Percentiles rank a stretch among this genome's conserved stretches.
These are phyloP conservation scores for Colletotrichum cereale DNA, from an alignment of 2,329 filamentous ascomycete genomes.

Conservation along the genomic window DNA sequence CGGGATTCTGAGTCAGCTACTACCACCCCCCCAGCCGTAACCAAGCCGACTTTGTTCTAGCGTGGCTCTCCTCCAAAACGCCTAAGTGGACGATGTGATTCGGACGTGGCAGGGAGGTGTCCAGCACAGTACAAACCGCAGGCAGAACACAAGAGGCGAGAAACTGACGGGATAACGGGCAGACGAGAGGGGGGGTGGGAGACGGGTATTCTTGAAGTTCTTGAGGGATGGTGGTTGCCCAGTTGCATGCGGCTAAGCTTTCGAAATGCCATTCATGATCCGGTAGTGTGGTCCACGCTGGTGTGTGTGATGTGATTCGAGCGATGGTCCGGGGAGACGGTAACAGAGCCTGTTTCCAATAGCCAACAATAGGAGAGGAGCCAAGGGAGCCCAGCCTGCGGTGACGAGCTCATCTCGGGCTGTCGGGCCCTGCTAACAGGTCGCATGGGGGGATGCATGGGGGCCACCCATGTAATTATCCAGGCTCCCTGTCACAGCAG, in stretches of 20 bases:
- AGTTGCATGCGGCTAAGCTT: constrained; percentile 24
- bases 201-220: neutral
- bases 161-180: neutral
- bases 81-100: neutral
- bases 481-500: neutral
- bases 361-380: neutral
- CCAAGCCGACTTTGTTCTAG: constrained; percentile 28
- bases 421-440: constrained; percentile 8
- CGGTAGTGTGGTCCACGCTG: constrained; percentile 19
- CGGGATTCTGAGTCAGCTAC: constrained; percentile 34
- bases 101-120: neutral
- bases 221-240: constrained; percentile 8
- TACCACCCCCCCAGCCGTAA: constrained; percentile 14
- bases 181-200: neutral
- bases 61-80: constrained; percentile 3
- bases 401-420: constrained; percentile 21
- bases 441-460: constrained; percentile 21
- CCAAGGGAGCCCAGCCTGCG: neutral
- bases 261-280: constrained; percentile 25
- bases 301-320: constrained; percentile 7
- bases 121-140: no score
- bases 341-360: neutral
- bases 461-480: constrained; percentile 12
- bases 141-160: neutral
- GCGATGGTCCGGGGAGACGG: neutral